Conservation (phyloP, 23 red algal species). For the Rhodosorus marinus region DNA sequence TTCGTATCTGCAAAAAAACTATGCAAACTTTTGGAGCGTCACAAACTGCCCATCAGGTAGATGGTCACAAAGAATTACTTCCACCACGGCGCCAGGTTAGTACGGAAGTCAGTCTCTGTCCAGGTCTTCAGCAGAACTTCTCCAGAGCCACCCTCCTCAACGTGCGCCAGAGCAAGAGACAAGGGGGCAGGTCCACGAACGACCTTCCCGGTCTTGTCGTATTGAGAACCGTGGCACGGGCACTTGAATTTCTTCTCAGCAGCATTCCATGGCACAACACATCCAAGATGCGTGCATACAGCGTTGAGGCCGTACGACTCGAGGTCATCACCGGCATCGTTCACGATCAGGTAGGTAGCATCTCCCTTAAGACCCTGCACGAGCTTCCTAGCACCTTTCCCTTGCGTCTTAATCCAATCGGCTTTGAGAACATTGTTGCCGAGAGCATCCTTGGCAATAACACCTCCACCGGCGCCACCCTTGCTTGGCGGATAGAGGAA, state of each 20-base stretch:
- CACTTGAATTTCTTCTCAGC: slow-evolving; percentile 97
- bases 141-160: slow-evolving; percentile 36
- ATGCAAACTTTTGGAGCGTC: too few species aligned
- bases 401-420: slow-evolving; percentile 36
- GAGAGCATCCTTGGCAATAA: slow-evolving; percentile 56
- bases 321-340: slow-evolving; percentile 41
- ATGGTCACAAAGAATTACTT: too few species aligned
- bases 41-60: too few species aligned
- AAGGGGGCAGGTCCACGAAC: slow-evolving; percentile 93
- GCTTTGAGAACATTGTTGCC: slow-evolving; percentile 62
- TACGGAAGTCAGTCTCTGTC: slow-evolving; percentile 97
- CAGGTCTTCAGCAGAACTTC: slow-evolving; percentile 75
- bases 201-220: slow-evolving; percentile 74
- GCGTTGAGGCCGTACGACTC: slow-evolving; percentile 72
- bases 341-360: slow-evolving; percentile 74
- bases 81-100: slow-evolving; percentile 82
- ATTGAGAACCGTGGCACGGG: slow-evolving; percentile 96
- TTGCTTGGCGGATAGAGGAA: slow-evolving; percentile 66
- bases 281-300: slow-evolving; percentile 95
- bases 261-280: slow-evolving; percentile 86
- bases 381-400: slow-evolving; percentile 50
- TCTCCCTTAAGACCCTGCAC: slow-evolving; percentile 84
- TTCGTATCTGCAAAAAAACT: too few species aligned
- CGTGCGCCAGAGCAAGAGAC: slow-evolving; percentile 63
- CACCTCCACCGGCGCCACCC: slow-evolving; percentile 21